A percentile compares a stretch with the other conserved stretches of the same genome.
Conservation (phyloP, 495 filamentous ascomycete species). For the Parathielavia hyrcaniae region DNA sequence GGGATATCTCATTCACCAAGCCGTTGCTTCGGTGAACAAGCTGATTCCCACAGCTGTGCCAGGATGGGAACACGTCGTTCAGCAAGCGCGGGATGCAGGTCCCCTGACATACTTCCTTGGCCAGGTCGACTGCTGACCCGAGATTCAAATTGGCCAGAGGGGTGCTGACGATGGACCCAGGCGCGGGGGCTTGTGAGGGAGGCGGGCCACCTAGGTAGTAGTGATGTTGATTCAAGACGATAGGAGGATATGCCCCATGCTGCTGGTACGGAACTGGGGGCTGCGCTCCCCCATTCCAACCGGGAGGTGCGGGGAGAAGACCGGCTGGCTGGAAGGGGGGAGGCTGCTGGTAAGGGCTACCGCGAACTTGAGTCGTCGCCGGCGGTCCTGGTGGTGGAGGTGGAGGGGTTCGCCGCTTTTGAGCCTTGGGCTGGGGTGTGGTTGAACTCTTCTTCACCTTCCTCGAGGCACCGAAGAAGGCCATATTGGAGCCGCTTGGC, state of each 20-base stretch:
- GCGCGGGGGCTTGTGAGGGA: slow-evolving; percentile 20
- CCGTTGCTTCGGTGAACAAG: slow-evolving; percentile 43
- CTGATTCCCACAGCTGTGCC: slow-evolving; percentile 36
- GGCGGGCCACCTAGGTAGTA: slow-evolving; percentile 39
- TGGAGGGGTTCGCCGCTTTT: slow-evolving; percentile 11
- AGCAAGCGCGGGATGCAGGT: slow-evolving; percentile 27
- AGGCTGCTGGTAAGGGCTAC: slow-evolving; percentile 21
- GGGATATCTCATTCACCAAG: slow-evolving; percentile 51
- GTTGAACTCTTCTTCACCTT: slow-evolving; percentile 35
- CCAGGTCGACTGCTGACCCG: slow-evolving; percentile 34
- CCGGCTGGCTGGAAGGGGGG: slow-evolving; percentile 32
- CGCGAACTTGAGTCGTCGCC: slow-evolving; percentile 19
- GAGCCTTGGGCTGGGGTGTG: slow-evolving; percentile 19
- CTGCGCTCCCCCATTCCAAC: slow-evolving; percentile 25
- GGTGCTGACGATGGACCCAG: slow-evolving; percentile 18
- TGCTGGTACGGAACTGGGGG: slow-evolving; percentile 28
- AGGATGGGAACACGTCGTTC: slow-evolving; percentile 35
- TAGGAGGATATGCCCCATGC: slow-evolving; percentile 31
- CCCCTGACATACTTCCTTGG: slow-evolving; percentile 30
- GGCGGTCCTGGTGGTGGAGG: slow-evolving; percentile 22
- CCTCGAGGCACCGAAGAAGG: slow-evolving; percentile 42
- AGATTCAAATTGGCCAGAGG: slow-evolving; percentile 36
- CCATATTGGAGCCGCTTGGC: slow-evolving; percentile 32
- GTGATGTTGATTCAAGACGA: slow-evolving; percentile 46
- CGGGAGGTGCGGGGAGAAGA: slow-evolving; percentile 32